Evolutionary conservation across 768 basidiomycete species (phyloP).

Genomic region (Ephemerocybe angulata): DNA sequence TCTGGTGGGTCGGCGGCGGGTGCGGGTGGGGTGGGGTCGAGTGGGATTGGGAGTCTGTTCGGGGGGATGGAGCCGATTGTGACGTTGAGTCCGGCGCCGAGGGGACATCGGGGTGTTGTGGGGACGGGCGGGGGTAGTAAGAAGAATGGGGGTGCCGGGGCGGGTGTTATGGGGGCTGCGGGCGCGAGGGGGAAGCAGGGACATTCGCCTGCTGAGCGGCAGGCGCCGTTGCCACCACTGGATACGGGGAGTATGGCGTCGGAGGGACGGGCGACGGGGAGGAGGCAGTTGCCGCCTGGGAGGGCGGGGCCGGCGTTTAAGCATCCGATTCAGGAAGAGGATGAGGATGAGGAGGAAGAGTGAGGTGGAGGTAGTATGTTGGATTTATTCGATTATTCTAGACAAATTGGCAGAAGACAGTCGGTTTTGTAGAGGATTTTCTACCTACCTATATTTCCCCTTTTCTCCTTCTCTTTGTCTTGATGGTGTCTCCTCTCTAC

Average conservation of each 20-base stretch:
- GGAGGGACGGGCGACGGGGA: constrained; percentile 47
- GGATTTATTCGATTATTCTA: background rate
- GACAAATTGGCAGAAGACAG: background rate
- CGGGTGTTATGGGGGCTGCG: constrained; percentile 19
- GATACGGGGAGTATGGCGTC: constrained; percentile 30
- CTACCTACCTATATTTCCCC: constrained; percentile 5
- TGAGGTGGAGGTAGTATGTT: constrained; percentile 18
- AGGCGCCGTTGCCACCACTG: constrained; percentile 53
- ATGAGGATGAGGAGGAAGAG: constrained; percentile 75
- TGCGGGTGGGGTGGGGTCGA: constrained; percentile 21
- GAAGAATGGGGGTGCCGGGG: constrained; percentile 6
- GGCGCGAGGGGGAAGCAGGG: constrained; percentile 44
- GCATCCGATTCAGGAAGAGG: constrained; percentile 79
- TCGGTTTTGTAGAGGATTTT: constrained; percentile 7
- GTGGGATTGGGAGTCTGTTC: constrained; percentile 5
- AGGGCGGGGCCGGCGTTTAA: constrained; percentile 69
- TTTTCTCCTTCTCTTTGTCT: constrained; percentile 5
- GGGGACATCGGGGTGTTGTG: constrained; percentile 38
- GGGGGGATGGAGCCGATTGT: constrained; percentile 34
- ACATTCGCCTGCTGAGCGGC: constrained; percentile 58
- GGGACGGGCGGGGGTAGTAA: constrained; percentile 29
- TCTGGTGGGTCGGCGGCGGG: constrained; percentile 27
- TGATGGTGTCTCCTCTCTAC: background rate
- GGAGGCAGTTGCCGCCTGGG: constrained; percentile 66
- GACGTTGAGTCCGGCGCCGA: constrained; percentile 50